Conservation (phyloP, 257 asterid species). For the Solanum microdontum region DNA sequence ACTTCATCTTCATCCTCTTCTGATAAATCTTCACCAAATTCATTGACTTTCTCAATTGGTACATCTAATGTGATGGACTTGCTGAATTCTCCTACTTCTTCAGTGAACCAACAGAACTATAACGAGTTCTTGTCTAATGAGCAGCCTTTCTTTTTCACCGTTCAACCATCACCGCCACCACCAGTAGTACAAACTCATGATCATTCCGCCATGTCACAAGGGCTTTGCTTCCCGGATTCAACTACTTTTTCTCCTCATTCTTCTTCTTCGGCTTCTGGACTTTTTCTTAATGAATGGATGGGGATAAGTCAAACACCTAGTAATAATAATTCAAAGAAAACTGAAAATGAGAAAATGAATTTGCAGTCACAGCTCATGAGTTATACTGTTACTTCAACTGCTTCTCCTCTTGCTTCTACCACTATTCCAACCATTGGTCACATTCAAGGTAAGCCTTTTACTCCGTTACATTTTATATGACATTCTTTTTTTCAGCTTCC, state of each 20-base stretch:
- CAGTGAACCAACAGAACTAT: slow-evolving; percentile 44
- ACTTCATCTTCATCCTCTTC: slow-evolving; percentile 45
- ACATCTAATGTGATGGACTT: slow-evolving; percentile 29
- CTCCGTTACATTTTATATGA: background rate
- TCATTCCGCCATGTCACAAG: slow-evolving; percentile 22
- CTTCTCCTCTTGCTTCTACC: slow-evolving; percentile 1
- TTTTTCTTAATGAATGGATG: slow-evolving; percentile 41
- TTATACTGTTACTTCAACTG: slow-evolving; percentile 6
- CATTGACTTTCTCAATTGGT: slow-evolving; percentile 20
- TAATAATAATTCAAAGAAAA: slow-evolving; percentile 11
- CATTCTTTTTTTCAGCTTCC: background rate
- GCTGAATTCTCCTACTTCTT: slow-evolving; percentile 53
- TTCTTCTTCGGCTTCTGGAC: slow-evolving; percentile 15
- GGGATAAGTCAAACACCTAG: slow-evolving; percentile 28
- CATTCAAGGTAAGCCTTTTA: slow-evolving; percentile 7
- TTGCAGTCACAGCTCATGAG: slow-evolving; percentile 17
- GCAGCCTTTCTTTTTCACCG: slow-evolving; percentile 41
- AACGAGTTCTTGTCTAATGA: slow-evolving; percentile 28
- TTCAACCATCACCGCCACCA: slow-evolving; percentile 17
- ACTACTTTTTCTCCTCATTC: slow-evolving; percentile 8
- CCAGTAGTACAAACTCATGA: background rate
- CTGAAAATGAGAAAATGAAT: slow-evolving; percentile 36
- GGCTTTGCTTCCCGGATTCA: slow-evolving; percentile 39
- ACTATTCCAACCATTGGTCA: slow-evolving; percentile 3
- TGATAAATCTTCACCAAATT: slow-evolving; percentile 38